Conservation (phyloP, 2,329 filamentous ascomycete genomes). For the Fusarium compactum region DNA sequence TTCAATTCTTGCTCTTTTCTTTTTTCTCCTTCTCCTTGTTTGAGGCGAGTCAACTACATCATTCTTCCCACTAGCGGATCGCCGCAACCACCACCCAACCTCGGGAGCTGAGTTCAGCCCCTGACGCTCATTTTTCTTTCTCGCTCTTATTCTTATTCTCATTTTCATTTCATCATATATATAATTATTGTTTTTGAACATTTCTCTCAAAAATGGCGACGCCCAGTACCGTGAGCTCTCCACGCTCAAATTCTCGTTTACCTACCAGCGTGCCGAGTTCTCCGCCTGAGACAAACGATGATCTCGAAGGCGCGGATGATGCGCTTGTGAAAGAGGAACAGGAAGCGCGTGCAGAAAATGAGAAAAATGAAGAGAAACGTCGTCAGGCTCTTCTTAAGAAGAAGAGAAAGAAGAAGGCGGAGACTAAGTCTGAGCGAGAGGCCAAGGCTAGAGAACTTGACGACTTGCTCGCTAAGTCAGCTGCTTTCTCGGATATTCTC, state of each 20-base stretch:
- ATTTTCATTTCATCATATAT: neutral
- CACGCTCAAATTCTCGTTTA: slow-evolving; percentile 46
- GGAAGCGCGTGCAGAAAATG: slow-evolving; percentile 52
- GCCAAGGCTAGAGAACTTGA: slow-evolving; percentile 70
- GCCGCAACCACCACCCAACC: slow-evolving; percentile 12
- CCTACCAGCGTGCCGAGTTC: slow-evolving; percentile 56
- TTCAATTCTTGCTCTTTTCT: neutral
- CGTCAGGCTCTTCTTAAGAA: slow-evolving; percentile 55
- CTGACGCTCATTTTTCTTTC: neutral
- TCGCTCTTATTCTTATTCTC: neutral
- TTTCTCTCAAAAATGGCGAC: slow-evolving; percentile 48
- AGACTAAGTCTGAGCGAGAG: slow-evolving; percentile 67
- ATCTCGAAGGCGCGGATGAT: slow-evolving; percentile 45
- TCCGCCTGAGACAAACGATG: slow-evolving; percentile 43
- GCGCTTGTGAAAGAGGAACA: slow-evolving; percentile 54
- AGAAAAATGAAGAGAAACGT: slow-evolving; percentile 63
- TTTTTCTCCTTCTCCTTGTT: slow-evolving; percentile 12
- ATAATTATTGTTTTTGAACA: neutral
- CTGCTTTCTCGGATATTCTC: slow-evolving; percentile 71
- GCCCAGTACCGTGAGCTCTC: slow-evolving; percentile 48
- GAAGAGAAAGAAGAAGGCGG: slow-evolving; percentile 61
- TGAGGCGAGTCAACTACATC: slow-evolving; percentile 43
- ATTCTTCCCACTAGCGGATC: slow-evolving; percentile 37
- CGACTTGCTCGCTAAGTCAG: slow-evolving; percentile 69
- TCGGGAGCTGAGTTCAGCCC: slow-evolving; percentile 6